phyloP scores from a whole-genome alignment of 805 yeast species.

The Saccharomyces cerevisiae region DNA sequence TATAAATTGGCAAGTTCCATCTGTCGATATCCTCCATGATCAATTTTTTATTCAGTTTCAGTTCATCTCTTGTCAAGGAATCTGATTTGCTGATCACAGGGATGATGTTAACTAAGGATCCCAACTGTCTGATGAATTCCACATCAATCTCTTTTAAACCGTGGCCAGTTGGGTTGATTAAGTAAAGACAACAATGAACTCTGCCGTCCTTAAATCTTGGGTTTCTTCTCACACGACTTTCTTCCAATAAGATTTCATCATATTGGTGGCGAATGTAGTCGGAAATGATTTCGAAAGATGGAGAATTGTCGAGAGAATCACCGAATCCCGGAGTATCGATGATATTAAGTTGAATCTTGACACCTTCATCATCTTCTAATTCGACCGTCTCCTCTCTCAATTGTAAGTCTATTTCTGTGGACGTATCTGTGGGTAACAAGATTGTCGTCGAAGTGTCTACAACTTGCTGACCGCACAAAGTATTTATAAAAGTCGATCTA shows the following conservation, averaged over 20 bases:
- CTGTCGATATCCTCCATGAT: slow-evolving; percentile 68
- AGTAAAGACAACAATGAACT: slow-evolving; percentile 66
- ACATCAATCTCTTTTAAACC: slow-evolving; percentile 72
- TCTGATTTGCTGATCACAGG: slow-evolving; percentile 86
- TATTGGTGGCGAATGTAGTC: slow-evolving; percentile 76
- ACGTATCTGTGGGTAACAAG: slow-evolving; percentile 43
- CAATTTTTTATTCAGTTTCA: slow-evolving; percentile 62
- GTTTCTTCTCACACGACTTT: slow-evolving; percentile 72
- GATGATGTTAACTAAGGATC: slow-evolving; percentile 72
- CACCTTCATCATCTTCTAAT: slow-evolving; percentile 78
- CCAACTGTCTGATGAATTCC: slow-evolving; percentile 67
- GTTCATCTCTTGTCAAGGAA: slow-evolving; percentile 72
- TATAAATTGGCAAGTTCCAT: slow-evolving; percentile 63
- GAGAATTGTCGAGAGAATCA: slow-evolving; percentile 58
- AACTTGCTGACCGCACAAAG: slow-evolving; percentile 81
- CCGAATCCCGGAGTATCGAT: slow-evolving; percentile 85
- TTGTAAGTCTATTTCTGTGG: slow-evolving; percentile 46
- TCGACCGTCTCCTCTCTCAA: slow-evolving; percentile 76
- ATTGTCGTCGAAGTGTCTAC: slow-evolving; percentile 63
- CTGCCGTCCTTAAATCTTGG: slow-evolving; percentile 81
- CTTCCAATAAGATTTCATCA: slow-evolving; percentile 75
- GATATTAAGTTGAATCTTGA: slow-evolving; percentile 64
- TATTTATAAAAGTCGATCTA: slow-evolving; percentile 85
- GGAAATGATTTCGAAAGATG: slow-evolving; percentile 60
- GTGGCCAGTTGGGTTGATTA: slow-evolving; percentile 80